Base-by-base conservation (phyloP, 768 basidiomycete species). In the Kwoniella sp. region DNA sequence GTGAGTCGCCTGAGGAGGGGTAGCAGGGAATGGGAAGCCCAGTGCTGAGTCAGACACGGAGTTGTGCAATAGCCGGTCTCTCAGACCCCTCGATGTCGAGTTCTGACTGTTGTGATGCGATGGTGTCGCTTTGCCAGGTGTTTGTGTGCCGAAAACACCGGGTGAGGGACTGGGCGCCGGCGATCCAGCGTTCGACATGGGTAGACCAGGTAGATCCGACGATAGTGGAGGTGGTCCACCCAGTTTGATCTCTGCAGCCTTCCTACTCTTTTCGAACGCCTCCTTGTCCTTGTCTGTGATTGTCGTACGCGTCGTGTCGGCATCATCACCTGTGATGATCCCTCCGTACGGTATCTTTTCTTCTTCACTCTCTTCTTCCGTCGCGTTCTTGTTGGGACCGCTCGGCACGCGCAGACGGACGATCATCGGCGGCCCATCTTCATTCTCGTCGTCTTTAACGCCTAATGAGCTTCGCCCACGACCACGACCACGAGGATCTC, bases 321-420 rank as follows among this genome's bases (percentile, higher is more conserved):
- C 86, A 60, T 95, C 90, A 20, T 83, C 83, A 1, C 84, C 80
- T 15, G 79, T 81, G 37, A 98, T 84, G 45, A 95, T 84, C 23
- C 93, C 93, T 53, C 96, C 93, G 74, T 94, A 97, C 55, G 93
- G 83, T n/a, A 79, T 71, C 26, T 88, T 88, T 45, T 83, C 84
- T 48, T 80, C 77, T 51, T 73, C 76, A 9, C 65, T 69, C 25
- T 76, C 79, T 17, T 79, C 74, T 30, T 91, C 89, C 20, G 85
- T 85, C 45, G 87, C 87, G 75, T 87, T n/a, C 29, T 51, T 53
- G 12, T 50, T 50, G 29, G 51, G 38, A 28, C 64, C 61, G 22
- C 59, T 59, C 1, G 73, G 70, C 20, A 77, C 55, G 9, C 69
- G 57, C 28, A 77, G 57, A 2, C 74, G 57, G 30, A 75, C 65